Conservation (phyloP, 345 rosid genomes). For the Brassica napus region DNA sequence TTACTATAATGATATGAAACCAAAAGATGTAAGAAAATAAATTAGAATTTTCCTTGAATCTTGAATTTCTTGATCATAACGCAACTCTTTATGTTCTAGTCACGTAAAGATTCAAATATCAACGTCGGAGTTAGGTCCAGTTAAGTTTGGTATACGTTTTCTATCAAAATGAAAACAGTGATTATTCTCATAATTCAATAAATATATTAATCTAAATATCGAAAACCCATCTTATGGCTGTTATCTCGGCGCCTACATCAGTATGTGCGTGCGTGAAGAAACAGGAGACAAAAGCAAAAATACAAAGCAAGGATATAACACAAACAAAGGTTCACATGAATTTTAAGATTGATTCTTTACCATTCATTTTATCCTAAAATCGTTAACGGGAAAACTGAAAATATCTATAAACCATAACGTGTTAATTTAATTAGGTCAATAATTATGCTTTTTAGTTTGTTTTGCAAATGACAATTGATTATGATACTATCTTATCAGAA, state of each 20-base stretch:
- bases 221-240: slow-evolving; percentile 18
- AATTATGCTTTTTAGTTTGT: neutral
- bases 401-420: neutral
- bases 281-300: neutral
- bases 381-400: neutral
- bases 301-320: slow-evolving; percentile 10
- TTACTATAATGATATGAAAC: neutral
- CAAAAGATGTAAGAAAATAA: neutral
- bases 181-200: slow-evolving; percentile 18
- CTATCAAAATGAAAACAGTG: slow-evolving; percentile 14
- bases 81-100: slow-evolving; percentile 19
- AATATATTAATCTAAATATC: neutral
- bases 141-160: slow-evolving; percentile 35
- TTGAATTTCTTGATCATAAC: slow-evolving; percentile 30
- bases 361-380: neutral
- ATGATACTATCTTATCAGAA: neutral
- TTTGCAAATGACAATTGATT: neutral
- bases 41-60: neutral
- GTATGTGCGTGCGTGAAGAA: slow-evolving; percentile 19
- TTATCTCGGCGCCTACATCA: slow-evolving; percentile 13
- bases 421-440: neutral
- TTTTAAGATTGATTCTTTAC: slow-evolving; percentile 1
- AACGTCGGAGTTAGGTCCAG: slow-evolving; percentile 39
- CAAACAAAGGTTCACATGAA: slow-evolving; percentile 19
- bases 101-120: slow-evolving; percentile 34